phyloP scores from a whole-genome alignment of 345 rosid species.

The Odontarrhena argentea region DNA sequence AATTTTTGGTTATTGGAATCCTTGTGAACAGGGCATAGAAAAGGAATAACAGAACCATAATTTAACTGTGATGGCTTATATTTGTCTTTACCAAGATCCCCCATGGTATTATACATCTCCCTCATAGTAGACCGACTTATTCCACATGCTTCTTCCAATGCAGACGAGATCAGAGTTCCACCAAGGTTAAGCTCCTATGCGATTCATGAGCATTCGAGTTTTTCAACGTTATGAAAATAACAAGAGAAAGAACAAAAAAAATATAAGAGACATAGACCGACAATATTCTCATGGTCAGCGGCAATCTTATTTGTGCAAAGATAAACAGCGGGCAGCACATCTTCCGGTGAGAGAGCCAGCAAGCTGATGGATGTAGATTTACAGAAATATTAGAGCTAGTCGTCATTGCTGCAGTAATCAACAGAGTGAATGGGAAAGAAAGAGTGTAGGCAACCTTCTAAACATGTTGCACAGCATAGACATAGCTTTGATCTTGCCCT shows the following conservation, averaged over 20 bases:
- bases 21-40: slow-evolving; percentile 15
- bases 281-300: slow-evolving; percentile 83
- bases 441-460: slow-evolving; percentile 58
- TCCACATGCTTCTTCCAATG: slow-evolving; percentile 91
- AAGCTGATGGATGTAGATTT: slow-evolving; percentile 52
- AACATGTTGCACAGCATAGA: slow-evolving; percentile 94
- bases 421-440: neutral
- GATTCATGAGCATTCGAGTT: slow-evolving; percentile 21
- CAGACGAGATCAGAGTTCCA: slow-evolving; percentile 74
- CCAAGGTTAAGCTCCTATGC: slow-evolving; percentile 85
- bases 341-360: slow-evolving; percentile 85
- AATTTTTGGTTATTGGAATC: slow-evolving; percentile 18
- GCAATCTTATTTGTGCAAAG: slow-evolving; percentile 89
- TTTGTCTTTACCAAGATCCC: slow-evolving; percentile 76
- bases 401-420: slow-evolving; percentile 23
- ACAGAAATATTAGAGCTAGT: slow-evolving; percentile 18
- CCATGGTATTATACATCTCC: slow-evolving; percentile 74
- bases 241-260: neutral
- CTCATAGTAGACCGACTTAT: slow-evolving; percentile 62
- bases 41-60: slow-evolving; percentile 11
- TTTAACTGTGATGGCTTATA: slow-evolving; percentile 1
- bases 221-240: neutral
- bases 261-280: slow-evolving; percentile 37
- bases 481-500: slow-evolving; percentile 82
- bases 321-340: slow-evolving; percentile 80